Evolutionary conservation across 163 green algal genomes (phyloP), one percentile per base, ranked within the genome.

Genomic region (Trebouxiophyceae sp.): DNA sequence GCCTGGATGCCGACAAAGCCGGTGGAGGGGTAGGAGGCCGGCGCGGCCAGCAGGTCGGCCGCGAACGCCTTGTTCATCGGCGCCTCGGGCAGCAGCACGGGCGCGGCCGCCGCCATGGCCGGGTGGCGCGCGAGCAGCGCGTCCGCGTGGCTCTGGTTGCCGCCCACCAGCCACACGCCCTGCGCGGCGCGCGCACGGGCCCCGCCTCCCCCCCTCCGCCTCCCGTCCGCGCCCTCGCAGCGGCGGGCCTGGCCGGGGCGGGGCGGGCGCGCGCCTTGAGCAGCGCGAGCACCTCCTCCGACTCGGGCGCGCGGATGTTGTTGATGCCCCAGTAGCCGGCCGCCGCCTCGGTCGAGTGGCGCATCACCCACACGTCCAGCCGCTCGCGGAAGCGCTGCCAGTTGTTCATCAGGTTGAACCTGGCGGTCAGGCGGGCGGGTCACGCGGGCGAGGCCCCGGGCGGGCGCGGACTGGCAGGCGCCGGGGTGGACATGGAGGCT

Each of bases 361-460:
- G 60, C 12, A 66, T 58, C 16, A 66, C 45, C 60, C 60, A 66
- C 7, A 66, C 27, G 6, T 57, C 45, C 45, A 66, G 16, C 19
- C 23, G 29, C 60, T 66, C 60, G 44, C 45, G 7, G 26, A 59
- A 66, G 8, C 60, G 27, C 44, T 24, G 44, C 60, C 60, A 66
- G 29, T 66, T 66, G 60, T 66, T 66, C 60, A 66, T 66, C 27
- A 66, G 44, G 28, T 66, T 66, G 45, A 66, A 66, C 44, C 59
- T 65, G n/a, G n/a, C n/a, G n/a, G n/a, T n/a, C n/a, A n/a, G n/a
- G n/a, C n/a, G n/a, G n/a, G n/a, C n/a, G n/a, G n/a, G n/a, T n/a
- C n/a, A n/a, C n/a, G n/a, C n/a, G n/a, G n/a, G n/a, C n/a, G n/a
- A n/a, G n/a, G n/a, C n/a, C n/a, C n/a, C n/a, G n/a, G n/a, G n/a